Base-by-base conservation (phyloP, 2,329 filamentous ascomycete genomes). In the Colletotrichum sp. region DNA sequence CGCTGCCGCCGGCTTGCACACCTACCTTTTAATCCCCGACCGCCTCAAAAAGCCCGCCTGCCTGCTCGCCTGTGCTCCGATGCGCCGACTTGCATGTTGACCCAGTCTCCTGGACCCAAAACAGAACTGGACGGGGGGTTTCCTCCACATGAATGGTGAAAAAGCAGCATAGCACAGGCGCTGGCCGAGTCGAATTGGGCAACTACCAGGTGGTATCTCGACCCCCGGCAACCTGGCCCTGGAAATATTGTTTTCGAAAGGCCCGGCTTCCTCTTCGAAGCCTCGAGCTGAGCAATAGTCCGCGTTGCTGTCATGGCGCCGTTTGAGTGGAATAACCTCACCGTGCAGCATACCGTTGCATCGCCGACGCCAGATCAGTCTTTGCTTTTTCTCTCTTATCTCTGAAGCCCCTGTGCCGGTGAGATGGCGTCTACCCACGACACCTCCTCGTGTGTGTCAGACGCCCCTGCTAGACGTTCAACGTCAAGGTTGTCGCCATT, bases 301-400 rank as follows among this genome's bases (percentile, higher is more conserved):
- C 6, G 10, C 8, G 39, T 26, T 52, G 52, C 36, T 67, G 66
- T 75, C 72, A 21, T n/a, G n/a, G 16, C 21, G 30, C 16, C 18
- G 39, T 52, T 44, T 60, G 36, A 26, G 16, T 16, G n/a, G 18
- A 68, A 67, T 21, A 67, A 30, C 39, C 15, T 72, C 52, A 26
- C 68, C 62, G 30, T 67, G 68, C 62, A 75, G 68, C 18, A 24
- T 62, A 62, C 36, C 21, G 72, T 72, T 62, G 62, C 68, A 75
- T 72, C 62, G 39, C 30, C 69, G 39, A 26, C 63, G 69, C 63
- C 62, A 55, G 24, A 44, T 34, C 21, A 55, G 18, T 63, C 39
- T 44, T 70, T 72, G 59, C 60, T 32, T 67, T 66, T 65, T 57
- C 28, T 59, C 44, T 67, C 44, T 73, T 75, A 75, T 75, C 72